phyloP scores from a whole-genome alignment of 306 rosid species.

The Calophaca sinica region DNA sequence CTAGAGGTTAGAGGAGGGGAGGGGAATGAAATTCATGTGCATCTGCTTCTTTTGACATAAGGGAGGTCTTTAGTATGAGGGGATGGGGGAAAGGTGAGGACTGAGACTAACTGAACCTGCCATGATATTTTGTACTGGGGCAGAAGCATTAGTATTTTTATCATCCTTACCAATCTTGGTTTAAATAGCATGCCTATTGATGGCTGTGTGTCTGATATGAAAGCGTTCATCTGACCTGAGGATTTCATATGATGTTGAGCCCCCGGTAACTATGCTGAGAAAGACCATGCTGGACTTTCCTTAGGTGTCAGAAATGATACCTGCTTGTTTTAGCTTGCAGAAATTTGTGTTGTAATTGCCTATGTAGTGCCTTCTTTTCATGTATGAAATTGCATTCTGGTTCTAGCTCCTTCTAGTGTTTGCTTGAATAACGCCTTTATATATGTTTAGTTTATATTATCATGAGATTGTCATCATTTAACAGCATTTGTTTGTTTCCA shows the following conservation, averaged over 20 bases:
- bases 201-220: no score
- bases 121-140: conserved; percentile 14
- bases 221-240: no score
- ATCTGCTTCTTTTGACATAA: background rate
- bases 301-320: conserved; percentile 12
- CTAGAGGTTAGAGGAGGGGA: background rate
- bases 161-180: conserved; percentile 11
- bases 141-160: conserved; percentile 6
- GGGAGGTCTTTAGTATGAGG: background rate
- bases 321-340: conserved; percentile 24
- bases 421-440: conserved; percentile 1
- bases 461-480: conserved; percentile 30
- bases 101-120: background rate
- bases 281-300: conserved; percentile 18
- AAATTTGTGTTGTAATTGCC: conserved; percentile 4
- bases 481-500: conserved; percentile 44
- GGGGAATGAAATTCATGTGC: conserved; percentile 1
- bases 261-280: background rate
- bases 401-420: conserved; percentile 16
- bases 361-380: background rate
- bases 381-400: conserved; percentile 37
- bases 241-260: background rate
- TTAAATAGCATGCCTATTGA: background rate
- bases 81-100: conserved; percentile 11
- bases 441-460: conserved; percentile 16